phyloP scores from a whole-genome alignment of 345 rosid genomes.

The Capsella bursapastoris region DNA sequence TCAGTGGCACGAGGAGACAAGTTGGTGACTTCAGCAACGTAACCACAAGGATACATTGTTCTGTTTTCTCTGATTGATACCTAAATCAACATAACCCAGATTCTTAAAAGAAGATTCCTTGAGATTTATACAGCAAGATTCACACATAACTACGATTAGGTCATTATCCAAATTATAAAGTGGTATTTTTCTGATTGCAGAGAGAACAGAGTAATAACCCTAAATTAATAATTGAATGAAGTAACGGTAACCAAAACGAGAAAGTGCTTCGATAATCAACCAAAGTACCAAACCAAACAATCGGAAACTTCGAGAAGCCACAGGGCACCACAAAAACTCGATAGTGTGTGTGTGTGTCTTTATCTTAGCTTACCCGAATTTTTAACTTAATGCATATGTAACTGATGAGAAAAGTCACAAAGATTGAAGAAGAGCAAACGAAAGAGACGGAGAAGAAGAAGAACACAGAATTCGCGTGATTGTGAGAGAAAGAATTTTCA shows the following conservation, averaged over 20 bases:
- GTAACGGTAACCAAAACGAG: no score
- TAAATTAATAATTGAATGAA: not conserved
- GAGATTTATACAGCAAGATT: not conserved
- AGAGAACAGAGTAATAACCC: conserved; percentile 20
- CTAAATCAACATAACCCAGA: conserved; percentile 2
- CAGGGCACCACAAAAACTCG: not conserved
- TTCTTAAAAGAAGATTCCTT: conserved; percentile 6
- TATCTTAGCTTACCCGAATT: not conserved
- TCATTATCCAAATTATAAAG: not conserved
- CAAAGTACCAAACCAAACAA: conserved; percentile 2
- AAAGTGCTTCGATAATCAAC: no score
- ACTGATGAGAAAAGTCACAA: conserved; percentile 13
- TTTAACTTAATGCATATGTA: not conserved
- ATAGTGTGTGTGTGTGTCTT: not conserved
- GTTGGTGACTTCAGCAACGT: conserved; percentile 72
- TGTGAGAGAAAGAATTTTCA: not conserved
- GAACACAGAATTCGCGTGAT: conserved; percentile 36
- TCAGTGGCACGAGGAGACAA: conserved; percentile 75
- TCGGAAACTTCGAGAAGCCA: conserved; percentile 14
- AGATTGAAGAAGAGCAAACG: conserved; percentile 25
- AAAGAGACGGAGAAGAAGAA: conserved; percentile 37
- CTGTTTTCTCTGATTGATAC: not conserved
- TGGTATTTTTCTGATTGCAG: not conserved
- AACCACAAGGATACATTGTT: conserved; percentile 75
- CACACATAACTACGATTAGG: not conserved